Percentiles rank a stretch among this genome's conserved stretches.
Conservation (phyloP, 768 basidiomycete genomes). For the Mycena rosella region DNA sequence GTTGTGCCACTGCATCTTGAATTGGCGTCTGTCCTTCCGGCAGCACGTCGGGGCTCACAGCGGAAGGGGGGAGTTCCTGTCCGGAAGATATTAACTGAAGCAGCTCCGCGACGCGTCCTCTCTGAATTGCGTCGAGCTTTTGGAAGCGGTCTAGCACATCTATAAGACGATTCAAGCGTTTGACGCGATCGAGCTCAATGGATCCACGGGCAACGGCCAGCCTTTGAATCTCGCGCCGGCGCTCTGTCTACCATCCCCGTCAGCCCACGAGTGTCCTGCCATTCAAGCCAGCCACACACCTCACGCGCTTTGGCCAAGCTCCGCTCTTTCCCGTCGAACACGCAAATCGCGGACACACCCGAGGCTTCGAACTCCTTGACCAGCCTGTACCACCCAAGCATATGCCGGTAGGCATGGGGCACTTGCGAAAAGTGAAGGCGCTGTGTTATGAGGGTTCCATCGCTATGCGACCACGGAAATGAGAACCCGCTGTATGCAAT, state of each 20-base stretch:
- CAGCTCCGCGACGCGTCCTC: constrained; percentile 44
- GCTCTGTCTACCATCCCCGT: constrained; percentile 58
- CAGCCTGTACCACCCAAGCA: constrained; percentile 84
- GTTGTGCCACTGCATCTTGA: background rate
- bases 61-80: background rate
- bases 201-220: constrained; percentile 64
- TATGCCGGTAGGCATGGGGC: constrained; percentile 75
- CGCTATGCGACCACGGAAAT: constrained; percentile 56
- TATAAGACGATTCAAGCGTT: constrained; percentile 62
- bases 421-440: constrained; percentile 80
- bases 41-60: background rate
- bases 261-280: background rate
- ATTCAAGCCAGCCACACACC: constrained; percentile 55
- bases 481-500: constrained; percentile 22
- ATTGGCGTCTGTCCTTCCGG: background rate
- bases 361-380: constrained; percentile 70
- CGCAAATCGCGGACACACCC: constrained; percentile 73
- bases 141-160: constrained; percentile 54
- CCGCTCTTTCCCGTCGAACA: constrained; percentile 83
- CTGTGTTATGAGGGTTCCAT: constrained; percentile 89
- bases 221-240: constrained; percentile 65
- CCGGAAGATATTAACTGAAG: constrained; percentile 39
- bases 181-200: constrained; percentile 70
- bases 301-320: constrained; percentile 78
- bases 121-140: constrained; percentile 46